phyloP scores from a whole-genome alignment of 345 rosid species.

The Dipteronia dyeriana region DNA sequence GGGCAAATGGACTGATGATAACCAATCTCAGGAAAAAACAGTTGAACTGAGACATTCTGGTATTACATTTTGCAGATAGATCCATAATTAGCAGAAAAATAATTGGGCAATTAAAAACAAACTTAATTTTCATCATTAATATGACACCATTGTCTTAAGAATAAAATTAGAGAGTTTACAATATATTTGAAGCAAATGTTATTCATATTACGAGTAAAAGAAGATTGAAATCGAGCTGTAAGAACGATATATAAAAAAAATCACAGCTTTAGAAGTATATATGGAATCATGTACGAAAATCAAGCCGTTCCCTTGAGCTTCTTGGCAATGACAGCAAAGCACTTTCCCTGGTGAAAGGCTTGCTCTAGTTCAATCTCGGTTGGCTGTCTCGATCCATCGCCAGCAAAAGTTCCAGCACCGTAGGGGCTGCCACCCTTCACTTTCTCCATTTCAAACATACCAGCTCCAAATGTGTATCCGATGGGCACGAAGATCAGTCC shows the following conservation, averaged over 20 bases:
- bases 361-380: constrained; percentile 60
- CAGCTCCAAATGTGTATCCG: constrained; percentile 71
- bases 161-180: constrained; percentile 3
- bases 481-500: constrained; percentile 75
- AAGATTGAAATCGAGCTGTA: neutral
- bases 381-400: constrained; percentile 71
- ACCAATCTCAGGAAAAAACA: neutral
- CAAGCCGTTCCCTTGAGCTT: constrained; percentile 55
- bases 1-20: neutral
- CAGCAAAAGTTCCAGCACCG: constrained; percentile 72
- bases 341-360: constrained; percentile 79
- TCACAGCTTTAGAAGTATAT: neutral
- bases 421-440: constrained; percentile 81
- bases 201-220: neutral
- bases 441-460: constrained; percentile 69
- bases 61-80: neutral
- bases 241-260: constrained; percentile 1
- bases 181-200: constrained; percentile 7
- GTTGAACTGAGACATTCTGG: neutral
- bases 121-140: constrained; percentile 4
- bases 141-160: constrained; percentile 7
- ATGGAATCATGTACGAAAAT: constrained; percentile 14
- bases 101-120: neutral
- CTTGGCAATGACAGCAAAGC: constrained; percentile 57
- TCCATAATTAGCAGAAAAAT: neutral